phyloP scores from a whole-genome alignment of 169 alveolate genomes.

The Plasmodium sp. region DNA sequence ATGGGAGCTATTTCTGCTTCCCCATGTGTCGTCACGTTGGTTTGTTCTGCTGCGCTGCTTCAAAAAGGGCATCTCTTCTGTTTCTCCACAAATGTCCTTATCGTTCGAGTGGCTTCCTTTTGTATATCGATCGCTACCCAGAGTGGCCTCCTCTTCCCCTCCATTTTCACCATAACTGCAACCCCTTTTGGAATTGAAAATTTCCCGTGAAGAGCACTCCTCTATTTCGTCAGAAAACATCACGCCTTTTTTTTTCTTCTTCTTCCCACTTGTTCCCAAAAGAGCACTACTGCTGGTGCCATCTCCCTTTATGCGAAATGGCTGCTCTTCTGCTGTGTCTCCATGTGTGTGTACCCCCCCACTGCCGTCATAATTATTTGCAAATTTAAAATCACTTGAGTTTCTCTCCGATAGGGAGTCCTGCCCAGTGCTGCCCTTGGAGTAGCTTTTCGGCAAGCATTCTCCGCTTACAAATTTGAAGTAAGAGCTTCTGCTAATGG shows the following conservation, averaged over 20 bases:
- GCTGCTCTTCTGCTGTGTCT: neutral
- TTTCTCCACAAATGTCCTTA: neutral
- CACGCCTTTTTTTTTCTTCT: slow-evolving; percentile 46
- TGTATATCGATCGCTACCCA: neutral
- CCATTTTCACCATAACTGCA: neutral
- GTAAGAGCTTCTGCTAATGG: neutral
- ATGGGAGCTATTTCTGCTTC: neutral
- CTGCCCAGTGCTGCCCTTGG: slow-evolving; percentile 4
- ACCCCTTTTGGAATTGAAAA: neutral
- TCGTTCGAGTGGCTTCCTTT: neutral
- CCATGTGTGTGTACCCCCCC: neutral
- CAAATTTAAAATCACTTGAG: slow-evolving; percentile 7
- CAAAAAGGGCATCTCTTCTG: slow-evolving; percentile 15
- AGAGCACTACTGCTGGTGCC: neutral
- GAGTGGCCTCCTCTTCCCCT: neutral
- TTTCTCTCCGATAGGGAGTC: neutral
- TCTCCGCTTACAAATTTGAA: slow-evolving; percentile 46
- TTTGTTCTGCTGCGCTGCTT: neutral
- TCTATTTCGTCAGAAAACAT: slow-evolving; percentile 24
- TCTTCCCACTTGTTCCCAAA: neutral
- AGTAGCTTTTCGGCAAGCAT: slow-evolving; percentile 34
- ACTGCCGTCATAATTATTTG: neutral
- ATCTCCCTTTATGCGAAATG: neutral
- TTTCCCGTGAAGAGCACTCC: neutral
- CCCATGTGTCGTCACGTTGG: neutral